Base-by-base conservation (phyloP, 225 moss, liverwort and hornwort species). In the Sphagnum tenellum region DNA sequence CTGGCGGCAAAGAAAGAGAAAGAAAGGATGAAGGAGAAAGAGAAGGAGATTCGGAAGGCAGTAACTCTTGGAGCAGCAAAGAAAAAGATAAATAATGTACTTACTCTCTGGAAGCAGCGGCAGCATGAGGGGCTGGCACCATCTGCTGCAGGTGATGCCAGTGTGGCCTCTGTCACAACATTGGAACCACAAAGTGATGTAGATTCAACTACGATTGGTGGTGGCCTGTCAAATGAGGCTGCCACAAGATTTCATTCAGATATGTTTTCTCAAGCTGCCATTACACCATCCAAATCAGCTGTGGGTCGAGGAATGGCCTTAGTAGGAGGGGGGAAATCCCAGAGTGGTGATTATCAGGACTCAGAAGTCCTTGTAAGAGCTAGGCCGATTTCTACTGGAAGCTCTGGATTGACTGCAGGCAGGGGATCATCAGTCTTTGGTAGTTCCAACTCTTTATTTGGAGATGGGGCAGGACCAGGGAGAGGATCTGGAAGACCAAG, bases 101-200 rank as follows among this genome's bases (percentile, higher is more conserved):
- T 93, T 90, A 85, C 94, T 53, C 85, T 93, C 65, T 98, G 98
- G 98, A 98, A 98, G 72, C 98, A 98, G 59, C 90, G 98, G 5
- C 98, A 98, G 75, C 80, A 81, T 44, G 93, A 98, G 69, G 89
- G 87, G 46, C 77, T 64, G 54, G 65, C 70, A 13, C 85, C 79
- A 58, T 79, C 71, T 29, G 49, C 70, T 60, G 45, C 66, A 47
- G 60, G 59, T 50, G 91, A 88, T 70, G 87, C 76, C 46, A 71
- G 2, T 56, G 59, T 59, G 61, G 46, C 72, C 56, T 72, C 71
- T 65, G 55, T 68, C 61, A 67, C 81, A 59, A 76, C 75, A 13
- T 69, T 73, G 49, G 92, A 90, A 29, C 49, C 66, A 45, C 44
- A 64, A 55, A 68, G 49, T 12, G 89, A 89, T 66, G 76, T 70